Base-by-base conservation (phyloP, 352 stramenopile genomes). In the Phytopythium chamaehyphon region DNA sequence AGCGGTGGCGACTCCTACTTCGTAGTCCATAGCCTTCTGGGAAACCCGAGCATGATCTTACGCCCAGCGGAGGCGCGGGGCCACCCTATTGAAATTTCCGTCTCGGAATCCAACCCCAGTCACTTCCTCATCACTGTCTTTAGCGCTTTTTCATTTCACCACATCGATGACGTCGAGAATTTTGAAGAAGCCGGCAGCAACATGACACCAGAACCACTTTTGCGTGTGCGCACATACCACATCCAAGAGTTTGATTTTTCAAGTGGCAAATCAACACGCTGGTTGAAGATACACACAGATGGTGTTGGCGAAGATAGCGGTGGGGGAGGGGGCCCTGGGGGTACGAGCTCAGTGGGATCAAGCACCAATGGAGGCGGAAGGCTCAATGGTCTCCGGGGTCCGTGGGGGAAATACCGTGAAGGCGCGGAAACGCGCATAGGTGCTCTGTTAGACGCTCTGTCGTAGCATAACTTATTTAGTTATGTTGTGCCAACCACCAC, bases 161-260 rank as follows among this genome's bases (percentile, higher is more conserved):
- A 82, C n/a, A 62, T 89, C 40, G 71, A 89, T n/a, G 77, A 89
- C 51, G 76, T 91, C 6, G 81, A 91, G 51, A 72, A 79, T 26
- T 89, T 77, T 51, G 73, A 71, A 16, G 64, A 76, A 39, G 60
- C 62, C 9, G 68, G 73, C 33, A 53, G 47, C 16, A 65, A 43
- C 3, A 80, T 76, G 62, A 83, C 70, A 22, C 73, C 73, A 18
- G 71, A 80, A 52, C 76, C 81, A 18, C 57, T 87, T 48, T 51
- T 88, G 14, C 74, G 74, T 9, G 74, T 91, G 21, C 71, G 77
- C 9, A 91, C 81, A 42, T 73, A 73, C 12, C 81, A 91, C 61
- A 81, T 91, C 18, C 81, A 91, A 46, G 77, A 91, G 45, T 88
- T 91, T 53, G 81, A 91, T 56, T 88, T 91, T 44, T 73, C 58